These are phyloP conservation scores for Dissophora ornata DNA, from an alignment of 192 early-diverging fungal genomes.

Conservation along the genomic window DNA sequence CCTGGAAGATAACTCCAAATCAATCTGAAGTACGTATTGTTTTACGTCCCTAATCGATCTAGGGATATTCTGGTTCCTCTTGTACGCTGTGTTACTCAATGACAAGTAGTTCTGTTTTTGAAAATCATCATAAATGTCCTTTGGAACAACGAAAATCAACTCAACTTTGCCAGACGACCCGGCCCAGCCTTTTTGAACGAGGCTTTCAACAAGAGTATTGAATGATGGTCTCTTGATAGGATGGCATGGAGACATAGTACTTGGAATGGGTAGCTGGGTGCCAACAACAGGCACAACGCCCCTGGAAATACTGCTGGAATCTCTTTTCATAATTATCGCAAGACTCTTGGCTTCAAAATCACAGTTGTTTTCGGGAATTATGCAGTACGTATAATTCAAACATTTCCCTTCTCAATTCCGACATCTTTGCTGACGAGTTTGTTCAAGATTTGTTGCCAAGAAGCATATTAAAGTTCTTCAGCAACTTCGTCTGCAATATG, in stretches of 20 bases:
- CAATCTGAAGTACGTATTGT: slow-evolving; percentile 26
- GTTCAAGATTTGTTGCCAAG: no score
- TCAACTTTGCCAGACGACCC: neutral
- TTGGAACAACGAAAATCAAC: slow-evolving; percentile 36
- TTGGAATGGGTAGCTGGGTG: slow-evolving; percentile 7
- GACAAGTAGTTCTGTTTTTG: slow-evolving; percentile 22
- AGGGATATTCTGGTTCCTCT: neutral
- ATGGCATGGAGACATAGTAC: slow-evolving; percentile 10
- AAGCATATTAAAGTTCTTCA: no score
- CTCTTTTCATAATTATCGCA: neutral
- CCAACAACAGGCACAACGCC: slow-evolving; percentile 8
- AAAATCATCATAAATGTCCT: slow-evolving; percentile 16
- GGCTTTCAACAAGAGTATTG: slow-evolving; percentile 15
- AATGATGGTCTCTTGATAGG: slow-evolving; percentile 23
- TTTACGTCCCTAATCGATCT: no score
- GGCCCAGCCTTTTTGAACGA: slow-evolving; percentile 9
- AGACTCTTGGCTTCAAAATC: slow-evolving; percentile 18
- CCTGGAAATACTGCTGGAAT: neutral
- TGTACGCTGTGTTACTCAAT: neutral
- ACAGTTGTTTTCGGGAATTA: slow-evolving; percentile 9
- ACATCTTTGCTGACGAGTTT: no score
- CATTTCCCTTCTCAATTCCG: slow-evolving; percentile 22
- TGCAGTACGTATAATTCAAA: slow-evolving; percentile 33
- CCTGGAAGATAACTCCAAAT: slow-evolving; percentile 15
- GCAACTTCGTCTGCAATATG: no score